Conservation (phyloP, 2,329 filamentous ascomycete species). For the Chrysoporthe deuterocubensis region DNA sequence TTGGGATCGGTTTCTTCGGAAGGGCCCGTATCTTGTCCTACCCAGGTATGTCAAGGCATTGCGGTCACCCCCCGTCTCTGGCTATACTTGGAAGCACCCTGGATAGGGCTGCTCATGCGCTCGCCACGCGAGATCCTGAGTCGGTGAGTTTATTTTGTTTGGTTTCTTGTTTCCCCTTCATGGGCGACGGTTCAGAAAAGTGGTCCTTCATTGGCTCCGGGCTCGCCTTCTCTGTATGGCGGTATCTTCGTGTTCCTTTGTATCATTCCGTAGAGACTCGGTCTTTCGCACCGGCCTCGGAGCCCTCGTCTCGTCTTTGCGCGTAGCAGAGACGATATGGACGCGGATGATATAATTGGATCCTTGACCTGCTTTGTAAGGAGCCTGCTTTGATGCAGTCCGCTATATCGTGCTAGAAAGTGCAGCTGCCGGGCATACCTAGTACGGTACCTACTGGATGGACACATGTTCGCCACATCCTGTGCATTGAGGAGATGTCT, state of each 20-base stretch:
- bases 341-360: too few species aligned
- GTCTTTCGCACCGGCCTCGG: too few species aligned
- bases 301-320: too few species aligned
- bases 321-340: too few species aligned
- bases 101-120: conserved; percentile 1
- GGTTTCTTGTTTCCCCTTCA: neutral
- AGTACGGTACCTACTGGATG: too few species aligned
- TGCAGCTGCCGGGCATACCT: neutral
- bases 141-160: neutral
- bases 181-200: too few species aligned
- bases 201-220: too few species aligned
- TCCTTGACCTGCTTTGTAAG: too few species aligned
- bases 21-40: neutral
- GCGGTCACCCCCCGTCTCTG: conserved; percentile 4
- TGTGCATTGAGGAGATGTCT: conserved; percentile 7
- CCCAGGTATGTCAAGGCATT: conserved; percentile 1
- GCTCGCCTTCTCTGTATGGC: too few species aligned
- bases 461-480: conserved; percentile 10
- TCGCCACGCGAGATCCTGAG: neutral
- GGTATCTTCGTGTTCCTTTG: too few species aligned
- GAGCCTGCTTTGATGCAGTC: neutral
- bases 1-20: neutral
- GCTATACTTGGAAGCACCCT: conserved; percentile 10
- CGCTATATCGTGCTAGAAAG: too few species aligned
- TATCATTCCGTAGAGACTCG: too few species aligned